Conservation (phyloP, 129 eudicot genomes). For the Chrysanthemum seticuspe region DNA sequence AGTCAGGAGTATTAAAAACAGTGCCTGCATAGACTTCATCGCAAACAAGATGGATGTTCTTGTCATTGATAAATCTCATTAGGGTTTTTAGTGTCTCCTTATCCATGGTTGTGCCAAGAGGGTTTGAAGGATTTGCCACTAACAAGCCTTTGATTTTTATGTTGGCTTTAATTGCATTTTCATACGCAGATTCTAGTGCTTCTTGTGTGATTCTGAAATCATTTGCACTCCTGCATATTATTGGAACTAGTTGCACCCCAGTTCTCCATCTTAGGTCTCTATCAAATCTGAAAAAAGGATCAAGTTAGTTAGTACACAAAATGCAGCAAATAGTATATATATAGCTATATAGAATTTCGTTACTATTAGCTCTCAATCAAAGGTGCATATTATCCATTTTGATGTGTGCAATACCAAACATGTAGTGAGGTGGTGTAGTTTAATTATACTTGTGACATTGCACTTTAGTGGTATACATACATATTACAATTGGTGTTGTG, state of each 20-base stretch:
- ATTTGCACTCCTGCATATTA: conserved; percentile 63
- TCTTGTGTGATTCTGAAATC: conserved; percentile 54
- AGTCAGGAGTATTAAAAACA: conserved; percentile 40
- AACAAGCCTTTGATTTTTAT: conserved; percentile 71
- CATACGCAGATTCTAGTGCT: conserved; percentile 57
- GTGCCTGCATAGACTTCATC: conserved; percentile 82
- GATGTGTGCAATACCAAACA: too few species aligned
- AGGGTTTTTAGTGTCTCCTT: conserved; percentile 45
- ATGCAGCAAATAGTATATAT: too few species aligned
- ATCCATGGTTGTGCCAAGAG: conserved; percentile 66
- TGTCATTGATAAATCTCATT: conserved; percentile 51
- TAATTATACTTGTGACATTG: too few species aligned
- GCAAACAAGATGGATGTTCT: conserved; percentile 64
- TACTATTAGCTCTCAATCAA: too few species aligned
- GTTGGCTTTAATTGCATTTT: conserved; percentile 46
- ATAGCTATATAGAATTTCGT: too few species aligned
- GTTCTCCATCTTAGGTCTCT: conserved; percentile 90
- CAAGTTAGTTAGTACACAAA: too few species aligned
- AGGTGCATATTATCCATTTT: too few species aligned
- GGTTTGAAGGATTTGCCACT: conserved; percentile 79
- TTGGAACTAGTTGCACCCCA: conserved; percentile 58
- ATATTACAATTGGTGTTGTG: too few species aligned
- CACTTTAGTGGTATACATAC: too few species aligned
- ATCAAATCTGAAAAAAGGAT: conserved; percentile 50
- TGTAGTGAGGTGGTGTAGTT: too few species aligned